These are phyloP conservation scores for Iberis pinnata DNA, from an alignment of 345 rosid genomes.

Conservation along the genomic window DNA sequence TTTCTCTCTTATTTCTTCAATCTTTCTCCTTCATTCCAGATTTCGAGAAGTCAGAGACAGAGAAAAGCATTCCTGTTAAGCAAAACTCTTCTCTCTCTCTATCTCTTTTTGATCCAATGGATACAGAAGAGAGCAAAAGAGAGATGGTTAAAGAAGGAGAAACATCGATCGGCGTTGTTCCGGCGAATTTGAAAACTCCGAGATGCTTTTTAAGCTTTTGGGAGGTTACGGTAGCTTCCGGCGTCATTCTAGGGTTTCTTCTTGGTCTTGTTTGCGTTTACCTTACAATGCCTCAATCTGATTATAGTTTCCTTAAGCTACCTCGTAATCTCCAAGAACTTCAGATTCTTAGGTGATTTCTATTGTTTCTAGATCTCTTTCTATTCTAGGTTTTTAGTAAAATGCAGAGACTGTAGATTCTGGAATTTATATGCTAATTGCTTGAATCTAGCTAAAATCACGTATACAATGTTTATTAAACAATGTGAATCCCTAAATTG, in stretches of 20 bases:
- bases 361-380: background rate
- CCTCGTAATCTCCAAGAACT: slow-evolving; percentile 84
- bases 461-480: too few species aligned
- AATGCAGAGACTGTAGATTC: slow-evolving; percentile 4
- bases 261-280: slow-evolving; percentile 59
- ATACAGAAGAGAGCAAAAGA: slow-evolving; percentile 1
- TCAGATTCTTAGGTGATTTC: slow-evolving; percentile 64
- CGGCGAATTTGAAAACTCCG: slow-evolving; percentile 8
- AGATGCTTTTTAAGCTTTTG: slow-evolving; percentile 49
- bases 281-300: slow-evolving; percentile 82
- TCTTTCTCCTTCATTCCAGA: slow-evolving; percentile 21
- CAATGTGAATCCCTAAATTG: too few species aligned
- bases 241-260: slow-evolving; percentile 52
- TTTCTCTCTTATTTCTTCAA: background rate
- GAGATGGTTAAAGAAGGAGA: slow-evolving; percentile 27
- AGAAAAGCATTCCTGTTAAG: slow-evolving; percentile 20
- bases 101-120: background rate
- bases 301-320: slow-evolving; percentile 90
- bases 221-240: slow-evolving; percentile 57
- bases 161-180: slow-evolving; percentile 14
- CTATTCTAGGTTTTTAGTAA: background rate
- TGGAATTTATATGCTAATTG: background rate
- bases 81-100: slow-evolving; percentile 18
- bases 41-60: slow-evolving; percentile 14
- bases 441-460: too few species aligned